Conservation (phyloP, 2,329 filamentous ascomycete species). For the Fusarium sp. region DNA sequence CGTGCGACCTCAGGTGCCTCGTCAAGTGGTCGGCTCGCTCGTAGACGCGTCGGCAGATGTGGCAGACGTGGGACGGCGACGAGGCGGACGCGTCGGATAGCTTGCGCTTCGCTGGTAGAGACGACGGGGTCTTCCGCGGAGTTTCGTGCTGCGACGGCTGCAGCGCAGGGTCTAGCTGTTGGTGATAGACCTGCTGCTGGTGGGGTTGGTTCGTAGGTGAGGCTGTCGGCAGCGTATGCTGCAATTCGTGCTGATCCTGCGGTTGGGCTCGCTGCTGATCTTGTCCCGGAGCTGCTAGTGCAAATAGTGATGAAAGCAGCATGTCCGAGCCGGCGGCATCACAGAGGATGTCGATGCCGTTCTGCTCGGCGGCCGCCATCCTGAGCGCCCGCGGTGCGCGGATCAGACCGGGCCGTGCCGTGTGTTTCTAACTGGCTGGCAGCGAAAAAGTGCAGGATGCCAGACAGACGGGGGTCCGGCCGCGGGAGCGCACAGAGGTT, state of each 20-base stretch:
- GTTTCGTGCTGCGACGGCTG: conserved; percentile 24
- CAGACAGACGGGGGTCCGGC: conserved; percentile 15
- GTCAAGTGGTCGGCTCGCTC: conserved; percentile 45
- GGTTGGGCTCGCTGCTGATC: conserved; percentile 33
- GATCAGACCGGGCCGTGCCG: conserved; percentile 23
- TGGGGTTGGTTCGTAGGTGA: conserved; percentile 26
- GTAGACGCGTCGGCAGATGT: conserved; percentile 45
- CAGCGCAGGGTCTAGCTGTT: conserved; percentile 33
- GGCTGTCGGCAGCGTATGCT: conserved; percentile 25
- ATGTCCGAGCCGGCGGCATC: conserved; percentile 46
- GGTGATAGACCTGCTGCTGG: conserved; percentile 31
- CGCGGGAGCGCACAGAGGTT: conserved; percentile 8
- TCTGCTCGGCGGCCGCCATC: conserved; percentile 44
- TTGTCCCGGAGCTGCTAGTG: conserved; percentile 37
- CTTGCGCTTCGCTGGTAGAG: conserved; percentile 40
- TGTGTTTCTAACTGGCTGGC: conserved; percentile 8
- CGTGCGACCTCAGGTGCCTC: conserved; percentile 44
- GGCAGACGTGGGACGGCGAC: conserved; percentile 45
- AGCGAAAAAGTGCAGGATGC: neutral
- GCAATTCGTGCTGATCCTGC: conserved; percentile 32
- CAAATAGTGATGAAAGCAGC: conserved; percentile 44
- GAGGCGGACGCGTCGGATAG: conserved; percentile 42
- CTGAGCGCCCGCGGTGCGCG: conserved; percentile 23
- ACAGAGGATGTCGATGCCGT: conserved; percentile 46
- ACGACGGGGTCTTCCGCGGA: conserved; percentile 25